Evolutionary conservation across 495 filamentous ascomycete genomes (phyloP), one percentile per base, ranked within the genome.

Genomic region (Chaetomium cochliodes): DNA sequence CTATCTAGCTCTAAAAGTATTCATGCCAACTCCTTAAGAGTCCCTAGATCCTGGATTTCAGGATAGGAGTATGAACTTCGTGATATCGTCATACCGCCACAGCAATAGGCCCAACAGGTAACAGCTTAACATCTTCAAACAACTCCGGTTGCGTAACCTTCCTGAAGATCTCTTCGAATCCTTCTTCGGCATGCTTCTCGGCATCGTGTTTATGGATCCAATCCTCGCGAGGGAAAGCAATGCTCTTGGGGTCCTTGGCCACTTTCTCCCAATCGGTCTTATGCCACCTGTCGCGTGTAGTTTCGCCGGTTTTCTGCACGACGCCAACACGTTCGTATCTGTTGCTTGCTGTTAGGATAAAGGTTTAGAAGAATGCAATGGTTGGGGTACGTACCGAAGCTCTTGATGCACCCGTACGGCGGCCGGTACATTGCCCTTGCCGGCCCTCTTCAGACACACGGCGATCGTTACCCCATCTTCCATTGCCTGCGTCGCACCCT

Each of bases 401-500:
- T 81, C 79, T 66, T 84, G 79, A 61, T 84, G 81, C 6, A 79
- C 77, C 42, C 75, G 71, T 18, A 84, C 76, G 0, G 81, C 81
- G 6, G 64, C 70, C 0, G 73, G 74, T 5, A 87, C 70, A 58
- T 83, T 79, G 0, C 65, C 75, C 65, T 85, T 85, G 1, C 85
- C 86, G 8, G 77, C 85, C 7, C 79, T 69, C 46, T 80, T 79
- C 57, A 89, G 67, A 56, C 83, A 85, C 12, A 86, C 79, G 5
- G 85, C 86, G 25, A 89, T 77, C 0, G 81, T 84, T 9, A 86
- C 84, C 13, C 78, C 79, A 60, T 89, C 87, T 66, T 90, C 87
- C 71, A 90, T 80, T 0, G 87, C 87, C 68, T 88, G 86, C 0
- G 85, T 86, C 0, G 85, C 87, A 0, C 87, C 87, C 68, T 88